Evolutionary conservation across 1,284 basidiomycete species (phyloP).

Genomic region (Ganoderma sinense): DNA sequence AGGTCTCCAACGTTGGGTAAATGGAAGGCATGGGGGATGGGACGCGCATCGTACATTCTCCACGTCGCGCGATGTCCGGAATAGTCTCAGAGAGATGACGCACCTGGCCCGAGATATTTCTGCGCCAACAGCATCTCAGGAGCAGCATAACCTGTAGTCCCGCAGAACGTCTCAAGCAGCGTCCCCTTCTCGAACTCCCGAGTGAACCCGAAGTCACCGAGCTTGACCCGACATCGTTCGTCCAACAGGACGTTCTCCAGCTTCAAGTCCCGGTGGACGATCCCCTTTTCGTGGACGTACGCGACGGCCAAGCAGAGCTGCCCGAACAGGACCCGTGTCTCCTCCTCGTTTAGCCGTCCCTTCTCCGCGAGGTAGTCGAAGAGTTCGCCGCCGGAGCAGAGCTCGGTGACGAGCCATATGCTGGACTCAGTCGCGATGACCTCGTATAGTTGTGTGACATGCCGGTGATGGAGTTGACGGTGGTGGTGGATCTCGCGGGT

Average conservation of each 20-base stretch:
- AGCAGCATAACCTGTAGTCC: constrained; percentile 94
- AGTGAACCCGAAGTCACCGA: constrained; percentile 98
- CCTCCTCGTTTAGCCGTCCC: constrained; percentile 85
- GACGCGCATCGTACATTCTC: background rate
- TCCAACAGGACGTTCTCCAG: constrained; percentile 95
- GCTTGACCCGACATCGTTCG: constrained; percentile 85
- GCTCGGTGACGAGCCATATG: constrained; percentile 98
- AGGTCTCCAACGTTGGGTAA: background rate
- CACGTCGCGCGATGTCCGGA: background rate
- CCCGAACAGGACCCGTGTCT: constrained; percentile 87
- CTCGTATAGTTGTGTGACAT: constrained; percentile 96
- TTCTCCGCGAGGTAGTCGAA: constrained; percentile 98
- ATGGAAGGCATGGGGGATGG: background rate
- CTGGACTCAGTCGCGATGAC: constrained; percentile 95
- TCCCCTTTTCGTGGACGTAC: constrained; percentile 89
- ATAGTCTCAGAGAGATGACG: constrained; percentile 33
- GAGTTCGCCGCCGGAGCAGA: constrained; percentile 95
- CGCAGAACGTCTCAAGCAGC: constrained; percentile 95
- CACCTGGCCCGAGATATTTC: constrained; percentile 91
- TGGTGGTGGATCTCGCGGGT: constrained; percentile 99
- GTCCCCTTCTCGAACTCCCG: constrained; percentile 89
- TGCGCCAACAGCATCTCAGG: constrained; percentile 94
- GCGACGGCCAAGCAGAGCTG: constrained; percentile 97
- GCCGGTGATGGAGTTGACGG: constrained; percentile 93
- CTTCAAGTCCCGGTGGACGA: constrained; percentile 96